Base-by-base conservation (phyloP, 202 grass and related monocot genomes). In the Brachypodium distachyon region DNA sequence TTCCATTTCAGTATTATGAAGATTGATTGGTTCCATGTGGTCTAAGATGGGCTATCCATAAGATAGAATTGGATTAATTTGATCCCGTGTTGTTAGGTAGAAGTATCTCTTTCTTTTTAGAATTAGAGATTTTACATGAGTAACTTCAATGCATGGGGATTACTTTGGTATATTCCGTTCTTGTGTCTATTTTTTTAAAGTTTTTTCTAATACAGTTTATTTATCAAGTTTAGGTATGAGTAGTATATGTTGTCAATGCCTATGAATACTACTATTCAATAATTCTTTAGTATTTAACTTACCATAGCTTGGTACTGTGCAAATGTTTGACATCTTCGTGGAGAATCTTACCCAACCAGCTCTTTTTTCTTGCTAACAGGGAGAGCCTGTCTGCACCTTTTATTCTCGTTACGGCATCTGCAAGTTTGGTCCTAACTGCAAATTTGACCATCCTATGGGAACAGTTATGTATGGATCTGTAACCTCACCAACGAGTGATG, bases 391-490 rank as follows among this genome's bases (percentile, higher is more conserved):
- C 2, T 93, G 91, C 71, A 71, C 78, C 39, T 93, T 93, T 34
- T 93, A 93, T 72, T 93, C 91, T 68, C 87, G 87, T 38, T 93
- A 93, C 25, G 91, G 91, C 25, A 85, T 93, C 66, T 93, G 91
- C 78, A 93, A 93, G 74, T 93, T 93, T 79, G 91, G 91, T 46
- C 87, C 91, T 67, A 93, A 93, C 79, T 93, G 91, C 74, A 93
- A 93, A 83, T 93, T 93, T 53, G 91, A 93, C 52, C 91, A 93
- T 81, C 91, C 91, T 25, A 86, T 90, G 87, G 78, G 73, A 61
- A 47, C 82, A 33, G 55, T 83, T 44, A 67, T 84, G 41, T 93
- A 90, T 63, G 87, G 84, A 39, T 26, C 70, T 57, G 22, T 84
- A 22, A 60, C 84, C 22, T 85, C 87, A 22, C 80, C 79, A 28